Evolutionary conservation across 371 early-diverging fungal species (phyloP), one percentile per base, ranked within the genome.

Genomic region (Actinomucor elegans): DNA sequence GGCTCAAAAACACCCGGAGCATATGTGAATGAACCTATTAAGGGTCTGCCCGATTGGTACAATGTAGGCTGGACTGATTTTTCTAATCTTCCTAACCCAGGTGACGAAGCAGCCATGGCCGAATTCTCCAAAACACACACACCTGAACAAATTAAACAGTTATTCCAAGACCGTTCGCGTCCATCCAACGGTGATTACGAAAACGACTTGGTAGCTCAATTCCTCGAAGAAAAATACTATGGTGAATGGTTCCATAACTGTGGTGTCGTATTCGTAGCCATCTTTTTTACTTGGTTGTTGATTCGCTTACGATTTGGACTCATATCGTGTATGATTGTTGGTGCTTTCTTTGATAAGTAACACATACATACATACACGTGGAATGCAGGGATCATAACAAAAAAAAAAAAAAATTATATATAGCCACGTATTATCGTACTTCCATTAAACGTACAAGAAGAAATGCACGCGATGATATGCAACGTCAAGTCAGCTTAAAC

Each of bases 361-460:
- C 26, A 28, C 32, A 42, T 17, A 3, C 26, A 28, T 20, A 31
- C 35, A 36, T 14, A 57, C 38, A 52, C 38, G 38, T 46, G 31
- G 29, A 28, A 26, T 48, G n/a, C n/a, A n/a, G n/a, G n/a, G n/a
- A n/a, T n/a, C n/a, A n/a, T n/a, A n/a, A 31, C 3, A 6, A n/a
- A 31, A 4, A 27, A 43, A 31, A 20, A 17, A 5, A 4, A 11
- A 28, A 15, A 11, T n/a, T 47, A 2, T 37, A 11, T 40, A 32
- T 51, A 79, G 87, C 77, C 5, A 87, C 85, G 4, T 90, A 87
- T 59, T 90, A 87, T 63, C 77, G 80, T 52, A 87, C 84, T 48
- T 86, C 89, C 9, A 81, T 86, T 17, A 78, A 75, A 31, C 80
- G 89, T 20, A 82, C 82, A 52, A 75, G 87, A 27, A 75, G 83